Evolutionary conservation across 2,329 filamentous ascomycete species (phyloP).

Genomic region (Fusarium papillatum): DNA sequence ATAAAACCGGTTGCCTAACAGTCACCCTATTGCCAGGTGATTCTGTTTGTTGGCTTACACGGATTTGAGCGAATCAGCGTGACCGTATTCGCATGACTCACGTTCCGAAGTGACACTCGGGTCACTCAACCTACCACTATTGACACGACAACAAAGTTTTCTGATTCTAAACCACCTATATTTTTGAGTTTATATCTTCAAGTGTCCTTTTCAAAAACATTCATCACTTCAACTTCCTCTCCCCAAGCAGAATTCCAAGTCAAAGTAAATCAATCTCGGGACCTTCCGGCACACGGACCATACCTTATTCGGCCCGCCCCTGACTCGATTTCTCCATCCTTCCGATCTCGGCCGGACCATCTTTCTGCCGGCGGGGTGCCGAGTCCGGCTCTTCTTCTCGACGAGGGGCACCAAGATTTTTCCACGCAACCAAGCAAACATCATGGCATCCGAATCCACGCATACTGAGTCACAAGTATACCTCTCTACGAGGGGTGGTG

Average conservation of each 20-base stretch:
- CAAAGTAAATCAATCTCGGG: not conserved
- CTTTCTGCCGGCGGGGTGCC: conserved; percentile 38
- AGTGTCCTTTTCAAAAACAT: not conserved
- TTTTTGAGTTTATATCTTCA: not conserved
- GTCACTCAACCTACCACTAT: not conserved
- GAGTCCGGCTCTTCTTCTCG: conserved; percentile 24
- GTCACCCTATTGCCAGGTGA: not conserved
- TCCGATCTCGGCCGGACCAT: conserved; percentile 37
- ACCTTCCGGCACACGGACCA: not conserved
- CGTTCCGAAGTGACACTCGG: not conserved
- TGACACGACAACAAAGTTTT: not conserved
- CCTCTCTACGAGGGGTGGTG: conserved; percentile 45
- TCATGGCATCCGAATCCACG: conserved; percentile 38
- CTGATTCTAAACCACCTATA: not conserved
- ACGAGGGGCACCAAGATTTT: conserved; percentile 37
- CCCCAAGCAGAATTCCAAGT: not conserved
- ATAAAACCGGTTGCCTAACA: not conserved
- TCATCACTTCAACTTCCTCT: not conserved
- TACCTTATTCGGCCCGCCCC: not conserved
- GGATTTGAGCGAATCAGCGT: not conserved
- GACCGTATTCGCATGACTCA: not conserved
- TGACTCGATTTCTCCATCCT: not conserved
- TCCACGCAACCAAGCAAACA: conserved; percentile 21
- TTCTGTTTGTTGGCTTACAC: not conserved
- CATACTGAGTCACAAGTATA: conserved; percentile 44